Conservation (phyloP, 2,329 filamentous ascomycete genomes). For the Pyrenochaeta sp. region DNA sequence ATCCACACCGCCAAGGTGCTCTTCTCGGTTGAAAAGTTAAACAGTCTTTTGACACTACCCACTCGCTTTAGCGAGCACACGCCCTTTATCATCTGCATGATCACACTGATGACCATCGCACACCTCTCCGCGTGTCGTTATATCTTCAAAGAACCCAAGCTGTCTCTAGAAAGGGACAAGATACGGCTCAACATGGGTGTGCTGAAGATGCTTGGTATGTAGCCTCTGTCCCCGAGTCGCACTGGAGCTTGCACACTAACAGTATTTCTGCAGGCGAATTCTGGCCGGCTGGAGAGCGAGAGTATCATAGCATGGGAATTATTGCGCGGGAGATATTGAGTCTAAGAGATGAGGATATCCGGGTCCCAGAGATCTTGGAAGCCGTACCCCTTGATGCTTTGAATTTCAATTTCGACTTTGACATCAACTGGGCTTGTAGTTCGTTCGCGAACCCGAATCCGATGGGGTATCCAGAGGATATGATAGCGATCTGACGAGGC, state of each 20-base stretch:
- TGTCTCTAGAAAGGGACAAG: conserved; percentile 29
- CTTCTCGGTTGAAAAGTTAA: conserved; percentile 23
- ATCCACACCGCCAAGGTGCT: conserved; percentile 36
- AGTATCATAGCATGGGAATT: conserved; percentile 24
- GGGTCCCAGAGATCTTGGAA: conserved; percentile 9
- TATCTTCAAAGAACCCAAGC: conserved; percentile 28
- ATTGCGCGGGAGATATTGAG: conserved; percentile 28
- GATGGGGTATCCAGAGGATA: neutral
- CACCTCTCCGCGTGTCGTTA: conserved; percentile 35
- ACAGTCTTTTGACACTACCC: conserved; percentile 31
- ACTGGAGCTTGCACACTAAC: too few relatives aligned
- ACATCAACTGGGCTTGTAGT: conserved; percentile 22
- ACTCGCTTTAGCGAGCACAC: conserved; percentile 28
- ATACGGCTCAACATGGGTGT: conserved; percentile 38
- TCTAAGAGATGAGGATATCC: conserved; percentile 23
- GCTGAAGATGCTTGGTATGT: conserved; percentile 24
- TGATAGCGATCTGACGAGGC: conserved; percentile 28
- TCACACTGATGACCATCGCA: conserved; percentile 35
- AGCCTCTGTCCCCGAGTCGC: too few relatives aligned
- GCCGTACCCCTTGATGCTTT: conserved; percentile 16
- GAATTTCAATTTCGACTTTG: conserved; percentile 25
- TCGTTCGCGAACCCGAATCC: conserved; percentile 3
- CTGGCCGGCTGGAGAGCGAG: conserved; percentile 26
- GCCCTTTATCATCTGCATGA: conserved; percentile 40
- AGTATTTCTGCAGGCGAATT: conserved; percentile 15